Evolutionary conservation across 805 yeast species (phyloP), one percentile per base, ranked within the genome.

Genomic region (Lipomyces chichibuensis): DNA sequence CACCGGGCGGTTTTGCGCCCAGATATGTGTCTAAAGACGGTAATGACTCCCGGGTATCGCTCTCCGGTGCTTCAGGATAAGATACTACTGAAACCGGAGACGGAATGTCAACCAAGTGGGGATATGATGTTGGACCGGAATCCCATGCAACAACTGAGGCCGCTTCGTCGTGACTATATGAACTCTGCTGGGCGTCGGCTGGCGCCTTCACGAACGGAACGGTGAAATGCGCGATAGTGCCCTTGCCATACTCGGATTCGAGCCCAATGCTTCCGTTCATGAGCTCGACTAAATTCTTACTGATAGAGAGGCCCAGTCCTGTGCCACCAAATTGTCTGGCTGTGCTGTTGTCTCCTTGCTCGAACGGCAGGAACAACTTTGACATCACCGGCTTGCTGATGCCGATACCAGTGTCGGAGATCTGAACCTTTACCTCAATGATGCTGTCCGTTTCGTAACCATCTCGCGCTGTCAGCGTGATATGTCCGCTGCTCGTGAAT

Each of bases 321-420:
- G 86, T 79, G 2, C 87, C 87, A 2, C 87, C 87, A 75, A 80
- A 82, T 11, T 77, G 81, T 66, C 87, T 73, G 65, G 84, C 76
- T 0, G 86, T 80, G 9, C 85, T 82, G 2, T 85, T 85, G 72
- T 84, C 87, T n/a, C 83, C 86, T 75, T 84, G 87, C 54, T 84
- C 81, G 69, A 84, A 84, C 3, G 85, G 85, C 5, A 84, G 81
- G 72, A 84, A 84, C 3, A 84, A 82, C 74, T 82, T 83, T 54
- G 76, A 74, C n/a, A 79, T 74, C 4, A 84, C 79, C 57, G 76
- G 79, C 46, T 76, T 75, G 2, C 85, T 84, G 39, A 85, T 84
- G 1, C 87, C 87, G 77, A 84, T 84, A 7, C 87, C 74, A 23
- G 87, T 82, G 69, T 84, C 87, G 43, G 79, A 75, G 17, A 84